Percentiles rank a stretch among this genome's conserved stretches.
These are phyloP conservation scores for Rhododendron vialii DNA, from an alignment of 148 eudicot genomes.

Conservation along the genomic window DNA sequence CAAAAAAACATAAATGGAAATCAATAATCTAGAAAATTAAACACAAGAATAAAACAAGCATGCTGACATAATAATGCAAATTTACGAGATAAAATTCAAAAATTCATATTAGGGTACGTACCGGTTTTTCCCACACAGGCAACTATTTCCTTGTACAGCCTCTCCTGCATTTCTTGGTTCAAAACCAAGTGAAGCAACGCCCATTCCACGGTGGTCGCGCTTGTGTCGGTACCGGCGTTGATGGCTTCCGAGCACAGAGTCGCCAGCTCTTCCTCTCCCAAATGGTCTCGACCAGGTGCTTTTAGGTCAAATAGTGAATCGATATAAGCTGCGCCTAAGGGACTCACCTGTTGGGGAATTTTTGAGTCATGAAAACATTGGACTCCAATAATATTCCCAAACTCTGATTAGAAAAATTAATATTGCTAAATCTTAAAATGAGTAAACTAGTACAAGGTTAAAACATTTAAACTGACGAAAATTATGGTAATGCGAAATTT, in stretches of 20 bases:
- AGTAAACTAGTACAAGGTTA: neutral
- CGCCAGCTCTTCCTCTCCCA: conserved; percentile 68
- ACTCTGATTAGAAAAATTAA: neutral
- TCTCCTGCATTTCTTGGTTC: conserved; percentile 76
- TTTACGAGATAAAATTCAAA: no score
- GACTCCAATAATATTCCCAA: neutral
- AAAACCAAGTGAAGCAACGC: conserved; percentile 72
- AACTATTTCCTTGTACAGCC: conserved; percentile 66
- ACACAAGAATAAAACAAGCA: neutral
- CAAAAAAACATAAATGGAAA: neutral
- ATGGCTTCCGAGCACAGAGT: conserved; percentile 79
- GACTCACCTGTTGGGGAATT: conserved; percentile 29
- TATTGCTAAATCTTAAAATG: no score
- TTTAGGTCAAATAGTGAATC: conserved; percentile 65
- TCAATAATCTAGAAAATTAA: no score
- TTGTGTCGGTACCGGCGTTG: conserved; percentile 92
- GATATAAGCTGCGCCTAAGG: conserved; percentile 82
- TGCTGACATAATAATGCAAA: neutral
- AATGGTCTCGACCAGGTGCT: conserved; percentile 40
- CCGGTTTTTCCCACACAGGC: conserved; percentile 48
- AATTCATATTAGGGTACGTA: neutral
- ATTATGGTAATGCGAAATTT: no score
- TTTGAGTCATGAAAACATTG: neutral
- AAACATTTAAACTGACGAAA: no score
- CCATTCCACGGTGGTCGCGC: conserved; percentile 84